Base-by-base conservation (phyloP, 2,329 filamentous ascomycete species). In the Paracamarosporium sp. region DNA sequence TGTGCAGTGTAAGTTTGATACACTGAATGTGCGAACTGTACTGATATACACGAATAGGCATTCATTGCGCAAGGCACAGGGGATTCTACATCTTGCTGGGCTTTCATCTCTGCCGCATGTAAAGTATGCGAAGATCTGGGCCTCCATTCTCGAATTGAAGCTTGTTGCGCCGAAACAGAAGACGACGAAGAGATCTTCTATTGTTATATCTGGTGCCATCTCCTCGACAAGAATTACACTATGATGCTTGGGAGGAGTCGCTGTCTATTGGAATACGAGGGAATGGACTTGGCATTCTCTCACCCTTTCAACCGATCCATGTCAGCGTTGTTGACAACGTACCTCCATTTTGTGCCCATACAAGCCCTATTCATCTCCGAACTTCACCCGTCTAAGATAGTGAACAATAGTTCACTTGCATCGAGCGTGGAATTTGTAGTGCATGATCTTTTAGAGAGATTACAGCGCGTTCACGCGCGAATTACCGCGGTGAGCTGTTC, bases 201-300 rank as follows among this genome's bases (percentile, higher is more conserved):
- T 12, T 69, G 66, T 44, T 64, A 62, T 11, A 36, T 64, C 15
- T 68, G 64, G 66, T 63, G 61, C 25, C 64, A 67, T 31, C 57
- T 69, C n/a, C 60, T 69, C 3, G 66, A 67, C 52, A 69, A 67
- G 51, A 65, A 63, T 20, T 62, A 63, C 12, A 60, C 64, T 1
- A 64, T 69, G 61, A 67, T 64, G 61, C 63, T 63, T 15, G 64
- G 63, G 9, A 44, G 64, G 17, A 64, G 55, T 15, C 64, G 61
- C 2, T 62, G 54, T 50, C 48, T 69, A 11, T 56, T 67, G 0
- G 54, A 65, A 12, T 53, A 64, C 30, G 55, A 62, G 15, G 63
- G 63, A 9, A 38, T 67, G 1, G 63, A 63, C 28, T 51, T 52
- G 36, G 62, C 45, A 2, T 61, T 63, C 25, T 63, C 50, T 25